A percentile compares a stretch with the other conserved stretches of the same genome.
phyloP scores from a whole-genome alignment of 2,329 filamentous ascomycete genomes.

The Paraphoma chrysanthemicola region DNA sequence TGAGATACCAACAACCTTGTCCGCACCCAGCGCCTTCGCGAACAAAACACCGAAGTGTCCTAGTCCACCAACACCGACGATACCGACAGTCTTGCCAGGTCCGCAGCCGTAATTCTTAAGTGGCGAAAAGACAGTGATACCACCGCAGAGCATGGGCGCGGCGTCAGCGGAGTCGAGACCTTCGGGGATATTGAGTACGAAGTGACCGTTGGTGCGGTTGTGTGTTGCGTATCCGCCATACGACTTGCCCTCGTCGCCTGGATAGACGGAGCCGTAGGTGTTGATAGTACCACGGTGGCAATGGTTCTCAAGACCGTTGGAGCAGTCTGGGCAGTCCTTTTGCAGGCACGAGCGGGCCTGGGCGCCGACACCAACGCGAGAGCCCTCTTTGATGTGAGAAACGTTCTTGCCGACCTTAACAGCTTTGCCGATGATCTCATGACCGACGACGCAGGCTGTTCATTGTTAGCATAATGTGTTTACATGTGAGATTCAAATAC shows the following conservation, averaged over 20 bases:
- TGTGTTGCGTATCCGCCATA: conserved; percentile 71
- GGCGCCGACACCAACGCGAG: conserved; percentile 62
- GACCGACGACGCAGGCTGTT: conserved; percentile 52
- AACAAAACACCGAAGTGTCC: conserved; percentile 77
- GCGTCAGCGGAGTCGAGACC: conserved; percentile 65
- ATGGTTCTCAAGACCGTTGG: conserved; percentile 57
- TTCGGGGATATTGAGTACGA: conserved; percentile 76
- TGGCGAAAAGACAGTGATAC: conserved; percentile 79
- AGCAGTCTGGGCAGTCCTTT: conserved; percentile 53
- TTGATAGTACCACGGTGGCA: conserved; percentile 49
- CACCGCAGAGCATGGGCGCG: conserved; percentile 83
- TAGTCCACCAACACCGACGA: conserved; percentile 76
- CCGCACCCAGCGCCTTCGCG: conserved; percentile 72
- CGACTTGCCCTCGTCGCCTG: conserved; percentile 63
- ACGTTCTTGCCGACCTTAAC: conserved; percentile 53
- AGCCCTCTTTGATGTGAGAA: conserved; percentile 64
- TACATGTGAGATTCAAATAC: neutral
- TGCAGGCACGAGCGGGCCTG: conserved; percentile 56
- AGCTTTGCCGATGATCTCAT: conserved; percentile 51
- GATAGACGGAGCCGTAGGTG: conserved; percentile 56
- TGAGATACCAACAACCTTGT: conserved; percentile 70
- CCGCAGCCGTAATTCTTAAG: conserved; percentile 76
- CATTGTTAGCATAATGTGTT: conserved; percentile 22
- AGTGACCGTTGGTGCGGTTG: conserved; percentile 77
- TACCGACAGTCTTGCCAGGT: conserved; percentile 77